These are phyloP conservation scores for Trametes sanguinea DNA, from an alignment of 768 basidiomycete species.

Conservation along the genomic window DNA sequence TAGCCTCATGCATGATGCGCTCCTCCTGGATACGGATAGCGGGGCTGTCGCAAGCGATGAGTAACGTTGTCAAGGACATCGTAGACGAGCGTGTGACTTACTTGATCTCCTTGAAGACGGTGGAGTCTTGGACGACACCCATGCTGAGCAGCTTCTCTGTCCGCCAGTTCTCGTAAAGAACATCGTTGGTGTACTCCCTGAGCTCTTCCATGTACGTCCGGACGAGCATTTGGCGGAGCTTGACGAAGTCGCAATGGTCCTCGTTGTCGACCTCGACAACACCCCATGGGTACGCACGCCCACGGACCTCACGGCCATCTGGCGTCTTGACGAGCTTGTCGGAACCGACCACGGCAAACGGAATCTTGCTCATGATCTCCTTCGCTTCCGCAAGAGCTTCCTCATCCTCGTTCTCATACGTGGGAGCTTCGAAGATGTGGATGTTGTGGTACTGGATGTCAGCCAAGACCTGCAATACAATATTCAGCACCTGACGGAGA, in stretches of 20 bases:
- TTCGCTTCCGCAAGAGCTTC: constrained; percentile 97
- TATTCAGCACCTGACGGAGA: not conserved
- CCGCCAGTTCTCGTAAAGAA: constrained; percentile 98
- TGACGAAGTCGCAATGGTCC: constrained; percentile 99
- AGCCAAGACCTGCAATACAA: constrained; percentile 66
- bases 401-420: constrained; percentile 98
- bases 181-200: constrained; percentile 93
- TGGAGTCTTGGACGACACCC: constrained; percentile 97
- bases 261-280: constrained; percentile 99
- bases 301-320: constrained; percentile 91
- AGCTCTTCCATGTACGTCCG: constrained; percentile 99
- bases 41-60: constrained; percentile 57
- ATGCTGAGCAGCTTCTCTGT: constrained; percentile 94
- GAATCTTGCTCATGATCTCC: constrained; percentile 97
- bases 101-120: constrained; percentile 99
- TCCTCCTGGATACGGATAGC: constrained; percentile 96
- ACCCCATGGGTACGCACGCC: constrained; percentile 97
- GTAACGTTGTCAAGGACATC: not conserved
- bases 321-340: constrained; percentile 78
- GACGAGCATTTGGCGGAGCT: constrained; percentile 98
- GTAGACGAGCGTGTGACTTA: constrained; percentile 43
- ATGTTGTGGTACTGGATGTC: constrained; percentile 97
- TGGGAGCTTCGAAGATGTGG: constrained; percentile 96
- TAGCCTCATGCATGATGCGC: constrained; percentile 93
- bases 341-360: constrained; percentile 97